Evolutionary conservation across 495 filamentous ascomycete genomes (phyloP).

Genomic region (Pyrenula massariospora): DNA sequence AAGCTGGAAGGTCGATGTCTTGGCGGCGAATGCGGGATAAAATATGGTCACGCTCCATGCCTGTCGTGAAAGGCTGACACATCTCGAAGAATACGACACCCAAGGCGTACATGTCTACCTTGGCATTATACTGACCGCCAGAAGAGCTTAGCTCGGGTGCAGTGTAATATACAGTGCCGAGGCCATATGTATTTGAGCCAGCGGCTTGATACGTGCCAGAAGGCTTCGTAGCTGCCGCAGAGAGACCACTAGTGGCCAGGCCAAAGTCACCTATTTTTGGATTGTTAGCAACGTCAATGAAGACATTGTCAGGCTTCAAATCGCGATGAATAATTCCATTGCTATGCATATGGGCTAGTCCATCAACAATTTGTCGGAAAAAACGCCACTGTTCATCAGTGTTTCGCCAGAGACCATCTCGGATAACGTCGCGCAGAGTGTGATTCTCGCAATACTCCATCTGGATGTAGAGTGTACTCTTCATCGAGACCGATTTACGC

Average conservation of each 20-base stretch:
- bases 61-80: constrained; percentile 69
- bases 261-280: constrained; percentile 96
- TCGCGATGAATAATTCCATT: constrained; percentile 92
- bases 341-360: constrained; percentile 78
- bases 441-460: constrained; percentile 98
- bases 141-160: constrained; percentile 77
- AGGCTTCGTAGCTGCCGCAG: constrained; percentile 37
- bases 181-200: constrained; percentile 64
- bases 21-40: constrained; percentile 59
- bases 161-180: constrained; percentile 92
- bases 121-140: constrained; percentile 73
- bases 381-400: constrained; percentile 74
- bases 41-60: constrained; percentile 79
- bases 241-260: constrained; percentile 79
- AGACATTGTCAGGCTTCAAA: constrained; percentile 96
- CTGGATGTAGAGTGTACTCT: constrained; percentile 65
- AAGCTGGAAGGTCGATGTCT: constrained; percentile 53
- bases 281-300: constrained; percentile 81
- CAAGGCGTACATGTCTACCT: constrained; percentile 97
- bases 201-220: constrained; percentile 33
- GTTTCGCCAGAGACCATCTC: constrained; percentile 58
- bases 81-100: constrained; percentile 98
- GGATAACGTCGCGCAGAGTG: constrained; percentile 85
- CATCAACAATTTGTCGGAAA: constrained; percentile 85
- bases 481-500: constrained; percentile 14